Base-by-base conservation (phyloP, 768 basidiomycete species). In the Naganishia vishniacii region DNA sequence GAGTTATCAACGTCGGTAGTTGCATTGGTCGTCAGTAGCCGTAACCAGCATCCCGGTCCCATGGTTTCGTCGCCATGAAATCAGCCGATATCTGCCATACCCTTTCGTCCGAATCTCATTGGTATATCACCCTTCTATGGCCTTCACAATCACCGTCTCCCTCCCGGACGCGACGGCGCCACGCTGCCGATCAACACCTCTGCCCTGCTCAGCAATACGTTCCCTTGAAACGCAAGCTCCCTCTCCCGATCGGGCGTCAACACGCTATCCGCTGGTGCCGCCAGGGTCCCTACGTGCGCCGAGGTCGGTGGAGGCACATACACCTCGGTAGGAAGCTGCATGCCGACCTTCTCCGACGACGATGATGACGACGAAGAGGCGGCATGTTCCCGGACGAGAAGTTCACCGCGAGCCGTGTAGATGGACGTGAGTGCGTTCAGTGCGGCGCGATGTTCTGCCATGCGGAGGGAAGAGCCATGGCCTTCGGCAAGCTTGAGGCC, bases 361-460 rank as follows among this genome's bases (percentile, higher is more conserved):
- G 29, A 11, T 41, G n/a, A n/a, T n/a, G n/a, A n/a, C n/a, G n/a
- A n/a, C n/a, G n/a, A n/a, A n/a, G n/a, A n/a, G n/a, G 16, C 56
- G 56, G 9, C 31, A 7, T 18, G 20, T 16, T 48, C 42, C 11
- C 47, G 46, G 32, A 41, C 51, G 44, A 53, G 34, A 11, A 64
- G 45, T 44, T 74, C 74, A 5, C 67, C 67, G 47, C 72, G 61
- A 18, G 75, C 71, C 2, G 72, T 64, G 67, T 69, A 77, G 29
- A 77, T 46, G 28, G 68, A 62, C 18, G 67, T 62, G 13, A 77
- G 67, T 13, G 74, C 76, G 62, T 77, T 75, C 59, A 72, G 65
- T 15, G 73, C 70, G 77, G 91, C 91, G 63, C 94, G 82, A 79
- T 84, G 93, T 78, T 97, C 91, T 16, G 91, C 91, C 94, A 98